Conservation (phyloP, 345 rosid species). For the Rhodomyrtus tomentosa region DNA sequence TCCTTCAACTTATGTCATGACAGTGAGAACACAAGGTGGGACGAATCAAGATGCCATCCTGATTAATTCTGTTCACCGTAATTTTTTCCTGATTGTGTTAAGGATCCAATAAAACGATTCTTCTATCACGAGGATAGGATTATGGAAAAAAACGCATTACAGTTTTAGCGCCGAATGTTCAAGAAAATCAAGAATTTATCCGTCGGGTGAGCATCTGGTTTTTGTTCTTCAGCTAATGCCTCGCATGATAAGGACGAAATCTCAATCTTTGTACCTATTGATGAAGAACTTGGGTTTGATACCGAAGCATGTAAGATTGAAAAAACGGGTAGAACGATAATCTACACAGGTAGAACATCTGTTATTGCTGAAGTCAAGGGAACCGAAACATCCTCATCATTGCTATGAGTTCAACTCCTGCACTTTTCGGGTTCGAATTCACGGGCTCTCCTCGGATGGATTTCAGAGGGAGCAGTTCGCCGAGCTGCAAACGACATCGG, state of each 20-base stretch:
- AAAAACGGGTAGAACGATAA: background rate
- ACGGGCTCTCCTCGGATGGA: background rate
- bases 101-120: background rate
- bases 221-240: background rate
- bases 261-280: background rate
- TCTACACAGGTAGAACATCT: background rate
- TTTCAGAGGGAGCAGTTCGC: background rate
- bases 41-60: too few species aligned
- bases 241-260: background rate
- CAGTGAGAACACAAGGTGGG: background rate
- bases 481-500: background rate
- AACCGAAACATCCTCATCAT: background rate
- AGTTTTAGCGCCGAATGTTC: background rate
- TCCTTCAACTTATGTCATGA: background rate
- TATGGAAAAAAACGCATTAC: background rate
- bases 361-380: background rate
- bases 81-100: background rate
- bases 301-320: fast-evolving
- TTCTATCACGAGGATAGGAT: background rate
- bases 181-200: background rate
- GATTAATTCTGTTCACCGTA: too few species aligned
- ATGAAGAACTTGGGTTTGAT: background rate
- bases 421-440: background rate
- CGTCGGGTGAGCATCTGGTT: background rate
- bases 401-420: background rate